These are phyloP conservation scores for Dendrocalamus latiflorus DNA, from an alignment of 202 grass and related monocot genomes.

Conservation along the genomic window DNA sequence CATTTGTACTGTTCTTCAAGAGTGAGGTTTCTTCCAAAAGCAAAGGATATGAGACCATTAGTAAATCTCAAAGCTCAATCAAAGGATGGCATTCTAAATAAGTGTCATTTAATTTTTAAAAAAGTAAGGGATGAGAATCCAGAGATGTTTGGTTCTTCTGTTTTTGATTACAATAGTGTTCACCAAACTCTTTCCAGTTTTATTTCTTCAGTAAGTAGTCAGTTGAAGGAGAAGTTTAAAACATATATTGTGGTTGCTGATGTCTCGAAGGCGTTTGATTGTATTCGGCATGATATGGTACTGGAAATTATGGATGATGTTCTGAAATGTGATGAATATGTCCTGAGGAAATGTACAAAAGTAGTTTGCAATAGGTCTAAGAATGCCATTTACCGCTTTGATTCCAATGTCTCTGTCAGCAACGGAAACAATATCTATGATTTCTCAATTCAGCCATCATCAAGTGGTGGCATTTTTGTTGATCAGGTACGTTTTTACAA, in stretches of 20 bases:
- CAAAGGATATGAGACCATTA: slow-evolving; percentile 58
- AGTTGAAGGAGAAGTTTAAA: slow-evolving; percentile 30
- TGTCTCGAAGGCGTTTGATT: slow-evolving; percentile 88
- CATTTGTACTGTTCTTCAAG: slow-evolving; percentile 42
- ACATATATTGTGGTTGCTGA: slow-evolving; percentile 89
- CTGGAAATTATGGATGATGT: slow-evolving; percentile 49
- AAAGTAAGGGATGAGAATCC: slow-evolving; percentile 59
- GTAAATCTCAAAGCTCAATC: slow-evolving; percentile 64
- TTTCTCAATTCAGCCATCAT: slow-evolving; percentile 58
- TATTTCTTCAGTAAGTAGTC: slow-evolving; percentile 43
- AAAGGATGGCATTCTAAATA: slow-evolving; percentile 38
- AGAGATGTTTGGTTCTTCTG: slow-evolving; percentile 80
- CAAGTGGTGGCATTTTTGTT: slow-evolving; percentile 56
- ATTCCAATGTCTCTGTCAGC: slow-evolving; percentile 50
- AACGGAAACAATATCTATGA: slow-evolving; percentile 7
- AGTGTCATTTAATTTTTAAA: slow-evolving; percentile 59
- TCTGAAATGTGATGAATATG: slow-evolving; percentile 56
- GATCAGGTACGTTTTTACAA: slow-evolving; percentile 64
- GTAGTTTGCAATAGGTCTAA: slow-evolving; percentile 44
- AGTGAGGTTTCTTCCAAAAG: slow-evolving; percentile 86
- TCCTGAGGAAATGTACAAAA: slow-evolving; percentile 48
- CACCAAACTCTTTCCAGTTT: slow-evolving; percentile 54
- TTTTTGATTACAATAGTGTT: slow-evolving; percentile 81
- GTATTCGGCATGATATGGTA: slow-evolving; percentile 62
- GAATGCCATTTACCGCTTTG: slow-evolving; percentile 30